Evolutionary conservation across 164 flowering plant genomes (phyloP).

Genomic region (Dillenia turbinata): DNA sequence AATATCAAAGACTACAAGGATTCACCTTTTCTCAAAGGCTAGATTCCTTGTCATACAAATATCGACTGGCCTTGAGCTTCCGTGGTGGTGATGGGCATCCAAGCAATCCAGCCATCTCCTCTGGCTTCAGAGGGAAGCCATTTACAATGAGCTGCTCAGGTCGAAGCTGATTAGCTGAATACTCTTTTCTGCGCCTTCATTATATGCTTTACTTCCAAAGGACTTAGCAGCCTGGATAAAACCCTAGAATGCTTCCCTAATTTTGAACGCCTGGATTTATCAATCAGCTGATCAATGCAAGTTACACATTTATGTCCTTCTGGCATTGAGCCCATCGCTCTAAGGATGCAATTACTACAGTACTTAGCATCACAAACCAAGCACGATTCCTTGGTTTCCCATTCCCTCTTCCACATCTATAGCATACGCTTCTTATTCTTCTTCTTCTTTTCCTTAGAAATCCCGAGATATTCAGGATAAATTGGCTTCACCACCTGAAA

Average conservation of each 20-base stretch:
- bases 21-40: slow-evolving; percentile 95
- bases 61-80: slow-evolving; percentile 86
- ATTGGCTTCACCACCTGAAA: slow-evolving; percentile 29
- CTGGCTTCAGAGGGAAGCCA: slow-evolving; percentile 63
- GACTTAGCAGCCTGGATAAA: slow-evolving; percentile 69
- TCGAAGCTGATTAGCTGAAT: slow-evolving; percentile 93
- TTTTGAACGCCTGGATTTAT: slow-evolving; percentile 64
- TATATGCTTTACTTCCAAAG: slow-evolving; percentile 87
- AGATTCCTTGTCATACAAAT: slow-evolving; percentile 98
- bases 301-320: slow-evolving; percentile 98
- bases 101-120: slow-evolving; percentile 83
- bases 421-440: slow-evolving; percentile 55
- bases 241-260: slow-evolving; percentile 78
- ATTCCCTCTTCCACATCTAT: slow-evolving; percentile 75
- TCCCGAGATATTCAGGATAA: slow-evolving; percentile 49
- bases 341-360: slow-evolving; percentile 86
- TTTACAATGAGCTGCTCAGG: slow-evolving; percentile 94
- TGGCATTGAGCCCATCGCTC: slow-evolving; percentile 99
- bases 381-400: slow-evolving; percentile 88
- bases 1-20: not conserved
- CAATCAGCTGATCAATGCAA: slow-evolving; percentile 78
- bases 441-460: slow-evolving; percentile 51
- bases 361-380: slow-evolving; percentile 85
- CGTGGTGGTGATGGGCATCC: slow-evolving; percentile 79
- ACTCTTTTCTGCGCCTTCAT: slow-evolving; percentile 93